These are phyloP conservation scores for Aspergillus uvarum DNA, from an alignment of 2,329 filamentous ascomycete species.

Conservation along the genomic window DNA sequence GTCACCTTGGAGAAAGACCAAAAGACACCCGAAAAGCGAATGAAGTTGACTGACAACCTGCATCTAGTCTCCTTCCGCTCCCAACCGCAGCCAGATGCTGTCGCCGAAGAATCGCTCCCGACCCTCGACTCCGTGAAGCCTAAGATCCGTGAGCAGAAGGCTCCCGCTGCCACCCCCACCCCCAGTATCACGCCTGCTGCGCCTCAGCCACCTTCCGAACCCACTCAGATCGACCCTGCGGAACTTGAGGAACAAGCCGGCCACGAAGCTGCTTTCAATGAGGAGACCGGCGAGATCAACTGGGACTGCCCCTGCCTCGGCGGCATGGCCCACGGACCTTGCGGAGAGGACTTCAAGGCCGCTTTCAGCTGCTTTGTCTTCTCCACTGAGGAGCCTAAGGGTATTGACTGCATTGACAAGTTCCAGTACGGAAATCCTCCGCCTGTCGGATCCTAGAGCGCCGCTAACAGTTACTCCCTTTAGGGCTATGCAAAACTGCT, in stretches of 20 bases:
- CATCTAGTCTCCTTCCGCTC: constrained; percentile 35
- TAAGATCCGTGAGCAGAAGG: constrained; percentile 43
- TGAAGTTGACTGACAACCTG: constrained; percentile 8
- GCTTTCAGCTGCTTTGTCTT: constrained; percentile 99
- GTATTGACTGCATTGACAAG: constrained; percentile 95
- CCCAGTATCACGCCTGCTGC: constrained; percentile 16
- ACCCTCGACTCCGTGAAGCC: constrained; percentile 68
- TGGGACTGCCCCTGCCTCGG: constrained; percentile 98
- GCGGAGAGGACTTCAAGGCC: constrained; percentile 89
- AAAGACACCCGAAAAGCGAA: neutral
- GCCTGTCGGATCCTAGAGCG: neutral
- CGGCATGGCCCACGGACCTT: constrained; percentile 95
- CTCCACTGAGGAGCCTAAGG: constrained; percentile 91
- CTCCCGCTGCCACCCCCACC: constrained; percentile 2
- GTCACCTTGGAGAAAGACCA: neutral
- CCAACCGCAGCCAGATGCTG: constrained; percentile 29
- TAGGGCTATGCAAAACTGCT: constrained; percentile 96
- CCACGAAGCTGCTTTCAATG: constrained; percentile 92
- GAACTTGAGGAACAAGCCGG: constrained; percentile 76
- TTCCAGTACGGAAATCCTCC: constrained; percentile 70
- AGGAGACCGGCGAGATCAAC: constrained; percentile 98
- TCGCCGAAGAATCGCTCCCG: constrained; percentile 53
- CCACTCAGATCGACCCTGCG: constrained; percentile 38
- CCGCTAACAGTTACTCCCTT: constrained; percentile 19
- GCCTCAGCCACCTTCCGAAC: constrained; percentile 14